A percentile compares a stretch with the other conserved stretches of the same genome.
Conservation (phyloP, 1,284 basidiomycete genomes). For the Puccinia coronata region DNA sequence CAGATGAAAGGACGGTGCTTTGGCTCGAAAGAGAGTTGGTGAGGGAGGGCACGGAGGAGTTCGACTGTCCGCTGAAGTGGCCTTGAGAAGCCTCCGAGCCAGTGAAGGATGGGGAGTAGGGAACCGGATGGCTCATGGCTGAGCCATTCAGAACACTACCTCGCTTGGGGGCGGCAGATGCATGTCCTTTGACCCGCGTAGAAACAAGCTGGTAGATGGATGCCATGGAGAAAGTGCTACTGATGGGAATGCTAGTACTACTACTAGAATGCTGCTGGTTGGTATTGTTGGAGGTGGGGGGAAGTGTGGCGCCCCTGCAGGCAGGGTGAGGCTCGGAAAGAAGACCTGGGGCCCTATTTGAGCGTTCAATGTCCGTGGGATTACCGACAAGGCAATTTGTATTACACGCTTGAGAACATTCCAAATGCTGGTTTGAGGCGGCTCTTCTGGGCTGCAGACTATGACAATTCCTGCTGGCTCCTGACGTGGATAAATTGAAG, state of each 20-base stretch:
- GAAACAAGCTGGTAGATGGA: slow-evolving; percentile 32
- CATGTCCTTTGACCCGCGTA: not conserved
- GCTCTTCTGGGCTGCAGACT: no score
- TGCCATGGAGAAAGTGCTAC: not conserved
- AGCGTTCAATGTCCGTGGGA: not conserved
- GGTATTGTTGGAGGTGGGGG: not conserved
- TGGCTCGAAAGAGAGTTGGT: slow-evolving; percentile 4
- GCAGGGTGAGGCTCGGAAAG: not conserved
- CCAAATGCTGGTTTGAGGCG: not conserved
- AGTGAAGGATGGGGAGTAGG: not conserved
- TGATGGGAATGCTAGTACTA: no score
- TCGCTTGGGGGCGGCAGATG: not conserved
- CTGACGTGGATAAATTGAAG: not conserved
- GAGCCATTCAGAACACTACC: not conserved
- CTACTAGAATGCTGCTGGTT: not conserved
- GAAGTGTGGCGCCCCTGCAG: not conserved
- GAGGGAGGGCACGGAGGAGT: not conserved
- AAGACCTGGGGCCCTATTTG: not conserved
- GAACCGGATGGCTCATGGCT: not conserved
- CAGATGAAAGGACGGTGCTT: slow-evolving; percentile 12
- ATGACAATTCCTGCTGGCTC: not conserved
- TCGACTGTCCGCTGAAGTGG: not conserved
- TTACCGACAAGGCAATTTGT: not conserved
- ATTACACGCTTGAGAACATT: slow-evolving; percentile 1
- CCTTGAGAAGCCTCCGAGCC: not conserved